Evolutionary conservation across 2,329 filamentous ascomycete genomes (phyloP), one percentile per base, ranked within the genome.

Genomic region (Sclerotinia nivalis): DNA sequence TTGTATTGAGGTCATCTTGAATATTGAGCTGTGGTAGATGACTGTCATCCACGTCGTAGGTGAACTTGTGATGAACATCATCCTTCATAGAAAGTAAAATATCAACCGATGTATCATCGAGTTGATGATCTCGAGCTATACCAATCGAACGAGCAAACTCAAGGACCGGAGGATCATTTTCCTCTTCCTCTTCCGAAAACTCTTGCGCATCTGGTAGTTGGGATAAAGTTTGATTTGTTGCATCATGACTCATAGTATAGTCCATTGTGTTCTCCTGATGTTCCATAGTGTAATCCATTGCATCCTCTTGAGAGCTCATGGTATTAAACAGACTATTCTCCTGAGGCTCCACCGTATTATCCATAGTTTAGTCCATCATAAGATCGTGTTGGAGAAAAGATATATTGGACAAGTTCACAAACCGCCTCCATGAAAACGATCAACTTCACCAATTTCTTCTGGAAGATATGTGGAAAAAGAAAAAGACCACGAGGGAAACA

Each of bases 141-240:
- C 76, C 74, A 50, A 76, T 73, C 15, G 60, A 49, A 18, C 76
- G 76, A 60, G 77, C 78, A 65, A 78, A 78, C 58, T 77, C 73
- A 43, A 77, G 71, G 25, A 75, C 70, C 18, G 74, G 60, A 8
- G 70, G 40, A 4, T 78, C 68, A 4, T 74, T 72, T 34, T 69
- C 66, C n/a, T 73, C 72, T 20, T 68, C 61, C 22, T 56, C 52
- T 28, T 60, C 37, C 7, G 52, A 52, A 22, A 40, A 6, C 15
- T 40, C 31, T 10, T 34, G 28, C 12, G 28, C 45, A 58, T 52
- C 47, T 64, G 47, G n/a, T 22, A 64, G n/a, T 52, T 64, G 61
- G 25, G 61, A 64, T 25, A 52, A 52, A 5, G n/a, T 22, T 52
- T 28, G 22, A 9, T 52, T 64, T 52, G 31, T 28, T 8, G 31